These are phyloP conservation scores for Dispira parvispora DNA, from an alignment of 192 early-diverging fungal genomes.

Conservation along the genomic window DNA sequence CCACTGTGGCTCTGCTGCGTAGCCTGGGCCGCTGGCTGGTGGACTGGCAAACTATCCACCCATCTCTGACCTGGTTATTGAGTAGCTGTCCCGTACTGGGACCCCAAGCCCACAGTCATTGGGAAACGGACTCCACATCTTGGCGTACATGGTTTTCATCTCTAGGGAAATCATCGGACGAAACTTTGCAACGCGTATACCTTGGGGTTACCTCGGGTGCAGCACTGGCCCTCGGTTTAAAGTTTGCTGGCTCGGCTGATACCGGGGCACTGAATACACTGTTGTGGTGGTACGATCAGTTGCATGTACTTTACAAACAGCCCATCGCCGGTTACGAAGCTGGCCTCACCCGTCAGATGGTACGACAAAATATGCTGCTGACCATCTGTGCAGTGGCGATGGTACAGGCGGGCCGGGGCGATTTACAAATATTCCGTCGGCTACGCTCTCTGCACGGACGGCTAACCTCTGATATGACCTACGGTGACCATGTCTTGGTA, in stretches of 20 bases:
- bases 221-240: conserved; percentile 7
- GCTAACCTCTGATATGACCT: conserved; percentile 28
- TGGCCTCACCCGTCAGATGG: conserved; percentile 11
- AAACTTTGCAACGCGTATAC: neutral
- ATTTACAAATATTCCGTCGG: conserved; percentile 33
- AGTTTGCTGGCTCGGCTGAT: neutral
- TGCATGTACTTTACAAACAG: conserved; percentile 31
- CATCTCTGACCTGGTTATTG: conserved; percentile 38
- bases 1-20: too few relatives aligned
- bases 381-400: conserved; percentile 31
- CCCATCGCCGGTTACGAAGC: conserved; percentile 26
- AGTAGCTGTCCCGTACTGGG: neutral
- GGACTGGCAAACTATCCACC: conserved; percentile 48
- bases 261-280: neutral
- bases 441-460: conserved; percentile 31
- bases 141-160: too few relatives aligned
- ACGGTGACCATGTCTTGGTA: conserved; percentile 53
- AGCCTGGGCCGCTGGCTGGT: conserved; percentile 45
- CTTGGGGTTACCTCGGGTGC: neutral
- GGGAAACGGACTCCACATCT: too few relatives aligned
- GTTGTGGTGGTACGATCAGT: conserved; percentile 19
- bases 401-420: conserved; percentile 56
- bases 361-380: conserved; percentile 38
- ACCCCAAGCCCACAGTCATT: neutral
- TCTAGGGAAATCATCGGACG: too few relatives aligned